Evolutionary conservation across 208 protist species (phyloP).

Genomic region (Crithidia acanthocephali): DNA sequence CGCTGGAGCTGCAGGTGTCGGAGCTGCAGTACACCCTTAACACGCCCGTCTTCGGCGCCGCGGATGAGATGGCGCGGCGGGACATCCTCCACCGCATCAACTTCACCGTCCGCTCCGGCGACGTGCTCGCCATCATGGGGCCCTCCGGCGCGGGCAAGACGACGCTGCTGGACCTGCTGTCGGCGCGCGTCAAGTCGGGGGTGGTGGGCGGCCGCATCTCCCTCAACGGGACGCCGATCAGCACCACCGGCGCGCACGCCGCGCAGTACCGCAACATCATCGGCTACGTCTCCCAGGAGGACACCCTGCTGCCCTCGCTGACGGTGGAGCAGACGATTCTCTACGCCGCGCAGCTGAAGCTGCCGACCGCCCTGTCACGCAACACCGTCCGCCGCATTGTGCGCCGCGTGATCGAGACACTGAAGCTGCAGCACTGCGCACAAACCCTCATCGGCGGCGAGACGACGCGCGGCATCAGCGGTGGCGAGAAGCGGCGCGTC

Average conservation of each 20-base stretch:
- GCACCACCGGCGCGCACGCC: conserved; percentile 19
- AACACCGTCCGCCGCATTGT: conserved; percentile 76
- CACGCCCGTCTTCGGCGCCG: conserved; percentile 42
- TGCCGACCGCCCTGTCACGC: conserved; percentile 80
- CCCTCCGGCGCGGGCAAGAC: conserved; percentile 91
- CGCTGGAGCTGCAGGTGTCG: conserved; percentile 58
- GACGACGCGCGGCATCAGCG: conserved; percentile 81
- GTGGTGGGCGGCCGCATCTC: conserved; percentile 52
- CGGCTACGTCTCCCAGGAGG: conserved; percentile 94
- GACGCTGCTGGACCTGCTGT: conserved; percentile 89
- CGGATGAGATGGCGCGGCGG: conserved; percentile 31
- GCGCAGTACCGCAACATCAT: conserved; percentile 84
- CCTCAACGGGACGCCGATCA: conserved; percentile 78
- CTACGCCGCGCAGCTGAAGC: conserved; percentile 90
- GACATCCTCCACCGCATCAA: conserved; percentile 78
- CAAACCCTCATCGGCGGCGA: conserved; percentile 80
- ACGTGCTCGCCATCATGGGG: conserved; percentile 91
- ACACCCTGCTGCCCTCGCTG: conserved; percentile 86
- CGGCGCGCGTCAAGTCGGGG: conserved; percentile 65
- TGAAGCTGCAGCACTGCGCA: conserved; percentile 80
- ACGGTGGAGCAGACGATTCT: conserved; percentile 89
- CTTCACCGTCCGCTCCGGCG: conserved; percentile 77
- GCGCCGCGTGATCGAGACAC: conserved; percentile 55
- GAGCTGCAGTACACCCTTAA: conserved; percentile 68
- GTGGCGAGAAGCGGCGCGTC: conserved; percentile 91